Evolutionary conservation across 202 grass and related monocot genomes (phyloP), one percentile per base, ranked within the genome.

Genomic region (Carex arenaria): DNA sequence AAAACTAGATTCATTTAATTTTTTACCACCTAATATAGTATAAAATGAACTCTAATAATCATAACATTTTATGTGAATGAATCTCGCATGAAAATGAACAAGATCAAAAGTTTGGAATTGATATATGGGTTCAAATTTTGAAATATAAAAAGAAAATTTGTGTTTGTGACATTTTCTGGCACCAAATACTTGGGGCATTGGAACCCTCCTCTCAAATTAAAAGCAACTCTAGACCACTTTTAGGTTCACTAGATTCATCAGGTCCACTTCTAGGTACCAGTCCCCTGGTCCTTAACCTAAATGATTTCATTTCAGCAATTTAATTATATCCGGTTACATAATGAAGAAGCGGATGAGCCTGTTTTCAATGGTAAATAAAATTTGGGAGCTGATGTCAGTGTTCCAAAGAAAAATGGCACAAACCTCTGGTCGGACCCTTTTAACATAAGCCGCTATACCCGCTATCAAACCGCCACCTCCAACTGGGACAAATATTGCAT

Each of bases 401-500:
- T 40, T 40, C 38, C 38, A 34, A 81, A 31, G 14, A 5, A 49
- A 51, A 81, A 20, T 64, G 78, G 60, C 10, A 81, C 87, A 84
- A 69, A 98, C 95, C 95, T 98, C 92, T 72, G 95, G 95, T 77
- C 89, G 89, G 83, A 98, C 91, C 31, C 89, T 77, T 89, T 98
- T 98, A 63, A 98, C 89, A 89, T 98, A 98, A 66, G 95, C 91
- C 83, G 95, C 95, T 68, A 98, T 98, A 83, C 95, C 95, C 77
- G 93, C 91, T 18, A 98, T 95, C 82, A 98, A 87, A 83, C 95
- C 95, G 47, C 95, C 95, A 86, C 95, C 95, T 89, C 95, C 95
- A 38, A 98, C 93, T 60, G 95, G 93, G 51, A 98, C 95, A 89
- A 98, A 98, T 91, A 98, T 98, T 55, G 93, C 95, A 88, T 98